Base-by-base conservation (phyloP, 129 eudicot genomes). In the Solidago caesia region DNA sequence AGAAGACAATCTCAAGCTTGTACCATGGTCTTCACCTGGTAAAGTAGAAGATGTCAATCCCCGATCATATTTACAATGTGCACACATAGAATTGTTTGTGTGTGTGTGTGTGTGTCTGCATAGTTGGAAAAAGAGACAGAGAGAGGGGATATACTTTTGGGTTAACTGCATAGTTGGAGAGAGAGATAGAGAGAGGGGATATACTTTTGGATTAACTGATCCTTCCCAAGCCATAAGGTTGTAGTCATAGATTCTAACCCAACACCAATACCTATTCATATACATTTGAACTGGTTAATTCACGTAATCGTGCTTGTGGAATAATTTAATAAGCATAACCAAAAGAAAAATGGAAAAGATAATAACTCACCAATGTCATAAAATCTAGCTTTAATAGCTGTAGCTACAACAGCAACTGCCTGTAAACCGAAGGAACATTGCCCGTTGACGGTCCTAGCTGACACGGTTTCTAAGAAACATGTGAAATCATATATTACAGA, bases 401-500 rank as follows among this genome's bases (percentile, higher is more conserved):
- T 94, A 79, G 97, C 99, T 8, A 95, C 99, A 84, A 91, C 99
- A 78, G 99, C 99, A 44, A 95, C 94, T 72, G 97, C 97, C 80
- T 91, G 99, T 70, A 95, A 95, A 60, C 99, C 96, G 5, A 96
- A 95, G 76, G 99, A 91, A 83, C 99, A 95, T 79, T 95, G 99
- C 82, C 99, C 84, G 73, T 95, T 95, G 80, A 95, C 99, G 51
- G 96, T 89, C 81, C 97, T 89, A 70, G 91, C 81, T 15, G 97
- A 92, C 47, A 95, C 97, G 65, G 96, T 87, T 64, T 95, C 99
- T 95, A 90, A 62, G 26, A 33, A 64, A 42, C 64, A 70, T 12
- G 60, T 13, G 45, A 48, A 96, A 60, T 51, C n/a, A 76, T 45
- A 78, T 61, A 13, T 45, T 29, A 66, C 47, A 21, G 21, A 1